Evolutionary conservation across 2,329 filamentous ascomycete genomes (phyloP), one percentile per base, ranked within the genome.

Genomic region (Orbilia oligospora): DNA sequence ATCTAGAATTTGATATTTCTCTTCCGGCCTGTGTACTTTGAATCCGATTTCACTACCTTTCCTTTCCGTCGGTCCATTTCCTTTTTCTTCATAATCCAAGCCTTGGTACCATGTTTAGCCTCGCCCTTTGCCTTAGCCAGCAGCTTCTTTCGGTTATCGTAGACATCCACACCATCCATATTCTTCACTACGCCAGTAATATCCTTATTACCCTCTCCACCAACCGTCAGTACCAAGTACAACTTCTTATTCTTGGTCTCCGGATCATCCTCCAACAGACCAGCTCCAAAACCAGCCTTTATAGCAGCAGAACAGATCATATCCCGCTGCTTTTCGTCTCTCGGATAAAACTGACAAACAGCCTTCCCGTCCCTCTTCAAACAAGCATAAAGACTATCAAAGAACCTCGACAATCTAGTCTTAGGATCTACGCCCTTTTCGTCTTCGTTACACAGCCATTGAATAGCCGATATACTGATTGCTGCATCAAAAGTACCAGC

Each of bases 391-490:
- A 99, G 85, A 0, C 94, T 93, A 82, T 97, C 93, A 84, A 99
- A 99, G 83, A 99, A 99, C 53, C 95, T 88, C 3, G 89, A 88
- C 27, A 99, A 85, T 5, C 96, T 87, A 0, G 92, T 93, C 30
- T 92, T 89, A 0, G 94, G 92, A 53, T 71, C 66, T 0, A 96
- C 94, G 63, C 97, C 93, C 83, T 90, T 93, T 76, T 89, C 92
- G 84, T 98, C 96, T 48, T 95, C 96, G 84, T 97, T 98, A 85
- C 96, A 99, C 33, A 99, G 88, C 96, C 96, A 99, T 85, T 99
- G 96, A n/a, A 99, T 92, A 0, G 96, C 96, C 81, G 90, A 93
- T 83, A 99, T 98, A 83, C 91, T 94, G 82, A 99, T 94, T 22
- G 96, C 96, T 0, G 95, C 96, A 84, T 99, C 96, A 83, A 99